Evolutionary conservation across 768 basidiomycete genomes (phyloP), one percentile per base, ranked within the genome.

Genomic region (Russula virescens): DNA sequence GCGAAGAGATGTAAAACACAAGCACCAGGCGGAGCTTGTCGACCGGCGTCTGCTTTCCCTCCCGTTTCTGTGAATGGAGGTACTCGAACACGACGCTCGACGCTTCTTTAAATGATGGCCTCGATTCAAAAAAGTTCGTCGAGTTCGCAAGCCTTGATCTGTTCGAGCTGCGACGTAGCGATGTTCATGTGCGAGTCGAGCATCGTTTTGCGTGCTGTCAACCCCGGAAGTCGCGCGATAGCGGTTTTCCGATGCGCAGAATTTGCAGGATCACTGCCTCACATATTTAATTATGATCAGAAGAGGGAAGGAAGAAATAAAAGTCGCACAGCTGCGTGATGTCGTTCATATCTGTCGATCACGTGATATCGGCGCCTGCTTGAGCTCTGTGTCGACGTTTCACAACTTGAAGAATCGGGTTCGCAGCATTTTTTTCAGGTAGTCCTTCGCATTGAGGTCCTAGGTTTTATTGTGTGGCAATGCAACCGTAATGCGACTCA

Each of bases 101-200:
- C 86, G 19, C 85, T 89, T 85, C 96, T 93, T 72, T 93, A 94
- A 28, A 81, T 80, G 66, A 91, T 89, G 5, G 87, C 97, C 77
- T 99, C 97, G 31, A 87, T 86, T 70, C 94, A 94, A 77, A 97
- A 98, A n/a, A 99, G 80, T 70, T 96, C 96, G 73, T 99, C 97
- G 35, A 99, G 80, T 4, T 91, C 93, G 40, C 97, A 85, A 62
- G 86, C 87, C 77, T 98, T 98, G 77, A 99, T 97, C 42, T 97
- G 87, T 72, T 96, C 94, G 31, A 99, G 78, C 11, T 98, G 76
- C n/a, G 95, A 89, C 14, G 95, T 97, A 42, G 96, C 96, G 60
- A 99, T 96, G 75, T 98, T 98, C 95, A 99, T 98, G 72, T 99
- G 97, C 3, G 95, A 94, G 73, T 99, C 97, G 26, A 99, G 82